Conservation (phyloP, 495 filamentous ascomycete genomes). For the Tirmania nivea region DNA sequence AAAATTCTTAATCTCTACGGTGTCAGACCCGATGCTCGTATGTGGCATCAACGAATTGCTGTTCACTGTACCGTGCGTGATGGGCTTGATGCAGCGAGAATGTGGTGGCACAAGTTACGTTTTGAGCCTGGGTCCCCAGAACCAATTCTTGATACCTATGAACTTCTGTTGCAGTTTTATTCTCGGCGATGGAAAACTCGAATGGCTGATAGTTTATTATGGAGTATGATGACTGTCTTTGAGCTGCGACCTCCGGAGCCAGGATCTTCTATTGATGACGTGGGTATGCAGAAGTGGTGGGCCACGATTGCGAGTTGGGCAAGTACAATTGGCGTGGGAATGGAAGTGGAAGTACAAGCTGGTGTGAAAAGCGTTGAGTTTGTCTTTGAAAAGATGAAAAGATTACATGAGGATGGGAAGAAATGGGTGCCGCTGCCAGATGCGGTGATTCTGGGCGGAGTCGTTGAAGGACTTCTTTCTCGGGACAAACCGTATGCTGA, state of each 20-base stretch:
- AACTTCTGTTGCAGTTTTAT: neutral
- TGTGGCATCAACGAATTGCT: constrained; percentile 12
- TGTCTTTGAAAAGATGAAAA: constrained; percentile 13
- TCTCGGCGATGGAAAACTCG: neutral
- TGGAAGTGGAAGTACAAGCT: neutral
- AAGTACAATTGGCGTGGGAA: neutral
- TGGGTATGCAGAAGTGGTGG: neutral
- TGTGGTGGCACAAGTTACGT: neutral
- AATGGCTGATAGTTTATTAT: neutral
- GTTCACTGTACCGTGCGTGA: neutral
- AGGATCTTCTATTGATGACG: too few species aligned
- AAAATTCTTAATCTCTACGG: constrained; percentile 14
- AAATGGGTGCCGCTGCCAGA: constrained; percentile 1
- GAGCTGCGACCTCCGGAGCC: too few species aligned
- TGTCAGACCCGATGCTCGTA: constrained; percentile 10
- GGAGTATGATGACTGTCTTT: neutral
- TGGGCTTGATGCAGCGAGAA: neutral
- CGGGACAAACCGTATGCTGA: constrained; percentile 49
- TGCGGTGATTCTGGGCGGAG: neutral
- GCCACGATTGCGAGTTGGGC: neutral
- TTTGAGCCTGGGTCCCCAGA: neutral
- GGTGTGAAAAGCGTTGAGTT: neutral
- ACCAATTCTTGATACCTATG: neutral
- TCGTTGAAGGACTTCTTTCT: constrained; percentile 19
- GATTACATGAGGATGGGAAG: constrained; percentile 19